Base-by-base conservation (phyloP, 2,329 filamentous ascomycete species). In the Rhytidhysteron rufulum region DNA sequence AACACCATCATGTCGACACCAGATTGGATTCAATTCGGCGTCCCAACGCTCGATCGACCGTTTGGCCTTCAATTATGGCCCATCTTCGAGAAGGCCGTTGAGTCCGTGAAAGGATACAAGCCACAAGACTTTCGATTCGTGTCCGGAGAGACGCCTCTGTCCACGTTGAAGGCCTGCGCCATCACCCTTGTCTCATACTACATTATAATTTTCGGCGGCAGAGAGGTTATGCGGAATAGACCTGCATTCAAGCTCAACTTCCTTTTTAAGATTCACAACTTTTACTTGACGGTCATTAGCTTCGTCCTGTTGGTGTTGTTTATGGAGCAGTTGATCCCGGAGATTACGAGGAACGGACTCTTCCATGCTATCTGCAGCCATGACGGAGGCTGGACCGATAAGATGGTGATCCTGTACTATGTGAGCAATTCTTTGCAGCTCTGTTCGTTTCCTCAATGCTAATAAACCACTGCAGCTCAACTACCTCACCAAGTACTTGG, bases 401-500 rank as follows among this genome's bases (percentile, higher is more conserved):
- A 85, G 55, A 73, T 98, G 58, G 88, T 97, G 50, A 84, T 94
- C 53, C 77, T 98, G 52, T 98, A 98, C 81, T 98, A 97, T 69
- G 91, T 97, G 74, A 63, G 89, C 78, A 19, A 9, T 16, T 17
- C n/a, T n/a, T n/a, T n/a, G n/a, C n/a, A n/a, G n/a, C n/a, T n/a
- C n/a, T n/a, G n/a, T n/a, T n/a, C n/a, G n/a, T n/a, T n/a, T n/a
- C n/a, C n/a, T n/a, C n/a, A n/a, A n/a, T n/a, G n/a, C n/a, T n/a
- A n/a, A n/a, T n/a, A n/a, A n/a, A n/a, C n/a, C n/a, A n/a, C n/a
- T n/a, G 15, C 62, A 96, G 90, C 79, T 97, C 65, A 97, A 94
- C 77, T 97, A 97, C 75, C 80, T 96, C 40, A 97, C 90, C 72
- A 97, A 97, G 72, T 97, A 95, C 71, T 80, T 96, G 53, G 91